Evolutionary conservation across 208 protist species (phyloP), one percentile per base, ranked within the genome.

Genomic region (Perkinsela sp.): DNA sequence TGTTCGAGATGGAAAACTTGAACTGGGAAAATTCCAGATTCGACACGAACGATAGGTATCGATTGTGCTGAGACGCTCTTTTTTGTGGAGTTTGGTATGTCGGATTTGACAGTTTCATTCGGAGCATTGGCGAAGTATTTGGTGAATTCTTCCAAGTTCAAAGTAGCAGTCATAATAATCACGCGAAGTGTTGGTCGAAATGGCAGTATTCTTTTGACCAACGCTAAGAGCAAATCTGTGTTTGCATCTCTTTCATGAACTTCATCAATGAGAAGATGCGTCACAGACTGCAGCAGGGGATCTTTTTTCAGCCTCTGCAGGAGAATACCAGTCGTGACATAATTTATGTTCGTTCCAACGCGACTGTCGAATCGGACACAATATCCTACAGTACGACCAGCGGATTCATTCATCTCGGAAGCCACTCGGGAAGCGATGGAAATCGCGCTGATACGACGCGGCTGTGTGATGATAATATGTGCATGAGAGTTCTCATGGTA

Each of bases 211-310:
- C 82, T 68, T 84, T 97, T 96, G 29, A 97, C 76, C 2, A 98
- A 75, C 0, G 89, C 94, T 68, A 99, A 92, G 1, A 98, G 75
- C 15, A 98, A 89, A 74, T 98, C 96, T 28, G 95, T 98, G 76
- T 95, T 82, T 66, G 99, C 85, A 31, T 95, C 96, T 16, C 97
- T 80, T 80, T 99, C 97, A 75, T 99, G 97, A 0, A 97, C 96
- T 76, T 99, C 97, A 76, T 99, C 97, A 28, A 99, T 81, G 66
- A 99, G 93, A 66, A 99, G 83, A 40, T 96, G 82, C 57, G 79
- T 85, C 72, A 98, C 93, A 30, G 83, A 72, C 30, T 74, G 69
- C 0, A 98, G 74, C 0, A 79, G 66, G 1, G 87, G 79, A 74
- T 97, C 85, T 13, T 80, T 68, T 1, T 92, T 75, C 57, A 93